These are phyloP conservation scores for Fomes fomentarius DNA, from an alignment of 1,284 basidiomycete genomes.

Conservation along the genomic window DNA sequence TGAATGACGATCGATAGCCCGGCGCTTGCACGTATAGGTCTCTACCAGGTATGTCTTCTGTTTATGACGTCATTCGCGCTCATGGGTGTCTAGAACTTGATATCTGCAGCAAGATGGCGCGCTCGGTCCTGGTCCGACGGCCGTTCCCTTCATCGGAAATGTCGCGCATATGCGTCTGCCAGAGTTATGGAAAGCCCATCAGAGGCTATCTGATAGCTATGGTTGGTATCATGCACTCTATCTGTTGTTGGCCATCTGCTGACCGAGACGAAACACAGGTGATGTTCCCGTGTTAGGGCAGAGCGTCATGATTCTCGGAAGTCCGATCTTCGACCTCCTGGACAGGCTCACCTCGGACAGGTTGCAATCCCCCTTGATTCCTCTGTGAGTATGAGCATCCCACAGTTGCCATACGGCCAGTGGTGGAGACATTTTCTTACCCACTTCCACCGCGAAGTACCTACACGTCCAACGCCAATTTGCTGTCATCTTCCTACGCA, in stretches of 20 bases:
- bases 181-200: too few species aligned
- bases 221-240: too few species aligned
- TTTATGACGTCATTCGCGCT: too few species aligned
- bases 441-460: background rate
- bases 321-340: constrained; percentile 18
- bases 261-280: constrained; percentile 14
- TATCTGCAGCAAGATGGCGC: too few species aligned
- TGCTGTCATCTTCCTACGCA: background rate
- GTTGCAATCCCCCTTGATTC: background rate
- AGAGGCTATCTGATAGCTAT: too few species aligned
- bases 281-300: constrained; percentile 14
- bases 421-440: constrained; percentile 15
- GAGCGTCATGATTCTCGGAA: constrained; percentile 18
- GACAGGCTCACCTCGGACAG: constrained; percentile 18
- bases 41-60: too few species aligned
- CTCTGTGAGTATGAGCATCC: background rate
- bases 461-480: background rate
- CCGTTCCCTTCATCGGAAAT: background rate
- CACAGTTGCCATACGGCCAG: constrained; percentile 11
- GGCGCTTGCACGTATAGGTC: too few species aligned
- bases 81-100: too few species aligned
- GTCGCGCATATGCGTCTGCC: too few species aligned
- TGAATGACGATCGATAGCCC: too few species aligned
- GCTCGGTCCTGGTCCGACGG: background rate
- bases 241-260: too few species aligned